These are phyloP conservation scores for Xylariaceae sp. DNA, from an alignment of 2,329 filamentous ascomycete species.

Conservation along the genomic window DNA sequence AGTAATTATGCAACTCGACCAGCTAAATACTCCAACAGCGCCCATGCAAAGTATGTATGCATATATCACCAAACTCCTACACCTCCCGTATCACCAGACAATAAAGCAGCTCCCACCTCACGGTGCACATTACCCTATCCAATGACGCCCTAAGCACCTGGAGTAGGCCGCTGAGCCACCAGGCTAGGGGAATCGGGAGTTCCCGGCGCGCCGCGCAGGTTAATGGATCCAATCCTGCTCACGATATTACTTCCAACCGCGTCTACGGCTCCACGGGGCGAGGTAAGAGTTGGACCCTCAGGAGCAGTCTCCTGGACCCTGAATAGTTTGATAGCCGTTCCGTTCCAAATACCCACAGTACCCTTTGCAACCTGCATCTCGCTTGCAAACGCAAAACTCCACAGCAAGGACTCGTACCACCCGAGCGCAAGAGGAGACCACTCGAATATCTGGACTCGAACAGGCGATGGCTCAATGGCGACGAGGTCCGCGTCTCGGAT, in stretches of 20 bases:
- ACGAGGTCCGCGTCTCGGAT: conserved; percentile 63
- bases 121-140: too few species aligned
- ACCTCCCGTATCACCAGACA: too few species aligned
- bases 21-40: too few species aligned
- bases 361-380: conserved; percentile 87
- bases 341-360: conserved; percentile 91
- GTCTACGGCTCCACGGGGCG: conserved; percentile 86
- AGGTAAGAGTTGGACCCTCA: conserved; percentile 75
- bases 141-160: too few species aligned
- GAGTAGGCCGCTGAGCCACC: too few species aligned
- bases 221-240: conserved; percentile 78
- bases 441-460: conserved; percentile 85
- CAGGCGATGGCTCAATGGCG: conserved; percentile 70
- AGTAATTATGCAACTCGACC: too few species aligned
- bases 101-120: too few species aligned
- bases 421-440: conserved; percentile 88
- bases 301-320: conserved; percentile 81
- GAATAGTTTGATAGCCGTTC: conserved; percentile 84
- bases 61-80: too few species aligned
- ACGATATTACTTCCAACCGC: conserved; percentile 90
- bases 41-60: too few species aligned
- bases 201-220: conserved; percentile 52
- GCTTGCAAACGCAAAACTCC: conserved; percentile 87
- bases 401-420: conserved; percentile 94
- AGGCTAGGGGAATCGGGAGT: too few species aligned